phyloP scores from a whole-genome alignment of 345 rosid genomes.

The Melaleuca alternifolia region DNA sequence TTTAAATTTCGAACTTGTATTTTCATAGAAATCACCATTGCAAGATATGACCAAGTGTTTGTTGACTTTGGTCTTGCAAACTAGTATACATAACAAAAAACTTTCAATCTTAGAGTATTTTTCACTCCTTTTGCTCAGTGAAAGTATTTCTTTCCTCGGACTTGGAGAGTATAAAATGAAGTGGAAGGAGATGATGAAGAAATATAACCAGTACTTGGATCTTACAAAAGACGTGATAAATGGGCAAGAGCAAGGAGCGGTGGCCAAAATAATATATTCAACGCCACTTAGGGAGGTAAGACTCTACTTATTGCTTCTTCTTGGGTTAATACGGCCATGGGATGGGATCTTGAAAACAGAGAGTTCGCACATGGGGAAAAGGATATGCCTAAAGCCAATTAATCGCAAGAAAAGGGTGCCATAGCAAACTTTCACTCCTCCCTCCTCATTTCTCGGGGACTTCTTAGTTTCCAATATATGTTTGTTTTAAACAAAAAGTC shows the following conservation, averaged over 20 bases:
- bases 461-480: background rate
- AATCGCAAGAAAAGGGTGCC: background rate
- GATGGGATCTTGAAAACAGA: background rate
- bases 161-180: background rate
- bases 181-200: background rate
- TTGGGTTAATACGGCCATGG: background rate
- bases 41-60: background rate
- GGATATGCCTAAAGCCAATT: background rate
- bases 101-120: background rate
- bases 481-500: background rate
- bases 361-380: background rate
- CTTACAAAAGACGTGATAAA: background rate
- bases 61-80: background rate
- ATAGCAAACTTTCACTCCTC: background rate
- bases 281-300: background rate
- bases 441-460: background rate
- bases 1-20: background rate
- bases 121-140: background rate
- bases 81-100: background rate
- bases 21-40: background rate
- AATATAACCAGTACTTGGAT: background rate
- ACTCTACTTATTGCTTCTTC: background rate
- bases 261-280: background rate
- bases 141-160: background rate
- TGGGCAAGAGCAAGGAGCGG: background rate